These are phyloP conservation scores for Spiraea crenata DNA, from an alignment of 331 rosid genomes.

Conservation along the genomic window DNA sequence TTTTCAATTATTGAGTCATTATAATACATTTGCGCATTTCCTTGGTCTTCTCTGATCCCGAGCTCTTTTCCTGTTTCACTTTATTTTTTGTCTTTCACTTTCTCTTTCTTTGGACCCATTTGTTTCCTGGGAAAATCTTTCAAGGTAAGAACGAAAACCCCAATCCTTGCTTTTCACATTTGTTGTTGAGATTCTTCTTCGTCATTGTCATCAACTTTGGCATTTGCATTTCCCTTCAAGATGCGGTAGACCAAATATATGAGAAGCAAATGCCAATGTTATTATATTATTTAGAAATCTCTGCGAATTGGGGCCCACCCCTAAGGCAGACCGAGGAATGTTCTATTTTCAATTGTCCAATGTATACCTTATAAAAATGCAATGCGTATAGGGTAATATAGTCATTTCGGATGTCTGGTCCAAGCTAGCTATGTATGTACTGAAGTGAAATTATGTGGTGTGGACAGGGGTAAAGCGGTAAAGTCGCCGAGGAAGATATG, in stretches of 20 bases:
- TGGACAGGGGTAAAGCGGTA: constrained; percentile 38
- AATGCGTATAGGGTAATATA: not conserved
- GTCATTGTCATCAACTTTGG: not conserved
- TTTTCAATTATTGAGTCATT: constrained; percentile 48
- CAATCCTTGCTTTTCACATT: not conserved
- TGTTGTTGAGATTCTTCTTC: not conserved
- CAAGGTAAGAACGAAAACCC: not conserved
- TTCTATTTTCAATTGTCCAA: constrained; percentile 16
- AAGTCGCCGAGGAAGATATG: constrained; percentile 32
- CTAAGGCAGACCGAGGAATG: constrained; percentile 14
- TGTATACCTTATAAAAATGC: constrained; percentile 7
- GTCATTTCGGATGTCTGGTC: constrained; percentile 8
- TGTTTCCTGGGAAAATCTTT: constrained; percentile 32
- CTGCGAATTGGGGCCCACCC: constrained; percentile 4
- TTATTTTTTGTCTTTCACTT: constrained; percentile 26
- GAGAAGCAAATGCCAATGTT: not conserved
- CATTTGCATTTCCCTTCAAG: not conserved
- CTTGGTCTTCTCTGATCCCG: constrained; percentile 85
- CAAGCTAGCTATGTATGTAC: not conserved
- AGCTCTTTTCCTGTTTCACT: constrained; percentile 39
- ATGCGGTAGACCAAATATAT: too few relatives aligned
- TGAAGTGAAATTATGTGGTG: constrained; percentile 13
- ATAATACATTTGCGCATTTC: constrained; percentile 27
- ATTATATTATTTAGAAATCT: not conserved
- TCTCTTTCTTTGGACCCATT: constrained; percentile 59